Base-by-base conservation (phyloP, 1,284 basidiomycete species). In the Anthracocystis panici-leucophaei region DNA sequence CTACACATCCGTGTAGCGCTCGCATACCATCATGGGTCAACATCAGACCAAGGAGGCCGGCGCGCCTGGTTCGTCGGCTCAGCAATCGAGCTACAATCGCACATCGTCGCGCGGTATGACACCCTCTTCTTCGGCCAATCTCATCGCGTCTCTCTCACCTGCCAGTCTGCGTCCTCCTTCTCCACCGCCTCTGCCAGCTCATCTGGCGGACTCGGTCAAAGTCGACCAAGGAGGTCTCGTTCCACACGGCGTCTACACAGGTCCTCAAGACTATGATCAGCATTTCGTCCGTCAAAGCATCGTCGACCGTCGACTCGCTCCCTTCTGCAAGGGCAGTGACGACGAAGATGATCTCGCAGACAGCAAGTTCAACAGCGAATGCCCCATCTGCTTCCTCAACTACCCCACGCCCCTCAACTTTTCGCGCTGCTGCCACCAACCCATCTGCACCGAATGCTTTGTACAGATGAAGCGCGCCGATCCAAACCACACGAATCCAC, bases 361-460 rank as follows among this genome's bases (percentile, higher is more conserved):
- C 74, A 91, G 92, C 81, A 91, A 92, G 54, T 91, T 91, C 84
- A 91, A 96, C 71, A 89, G 92, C 42, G 97, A 99, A 86, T 99
- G 96, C 87, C 96, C 96, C n/a, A 98, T 99, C 79, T 99, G 96
- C 87, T 98, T 99, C 87, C 88, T 99, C 69, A 68, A 64, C 52
- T 85, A 79, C 41, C 82, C 82, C 14, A 69, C 82, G 14, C 71
- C 74, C 3, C 73, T 98, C 86, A 98, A 99, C 86, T 92, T 91
- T 75, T 97, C 95, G 23, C 90, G 96, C 82, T 99, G 96, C 86
- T 99, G 96, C 85, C 93, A 95, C 87, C 96, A 99, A 82, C 92
- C 93, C 31, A 95, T 99, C 80, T 99, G 96, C 86, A 97, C 96
- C 35, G 96, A 99, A 86, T 99, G 96, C 85, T 99, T 99, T 84